These are phyloP conservation scores for Metschnikowia sp. DNA, from an alignment of 805 yeast genomes.

Conservation along the genomic window DNA sequence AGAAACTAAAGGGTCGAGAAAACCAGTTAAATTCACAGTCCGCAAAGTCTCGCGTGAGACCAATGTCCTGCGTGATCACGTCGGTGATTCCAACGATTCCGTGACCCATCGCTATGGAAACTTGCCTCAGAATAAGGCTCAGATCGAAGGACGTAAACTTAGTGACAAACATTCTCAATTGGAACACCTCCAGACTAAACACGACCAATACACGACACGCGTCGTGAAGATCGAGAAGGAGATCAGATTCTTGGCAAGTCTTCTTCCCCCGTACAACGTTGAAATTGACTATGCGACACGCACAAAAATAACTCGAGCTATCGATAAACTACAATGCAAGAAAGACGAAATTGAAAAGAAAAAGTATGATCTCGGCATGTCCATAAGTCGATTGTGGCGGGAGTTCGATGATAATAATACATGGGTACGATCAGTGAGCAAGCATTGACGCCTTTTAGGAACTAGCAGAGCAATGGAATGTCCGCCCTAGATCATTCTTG, in stretches of 20 bases:
- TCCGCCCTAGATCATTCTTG: no score
- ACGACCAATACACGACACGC: constrained; percentile 29
- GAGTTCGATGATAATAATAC: constrained; percentile 40
- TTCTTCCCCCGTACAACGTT: constrained; percentile 43
- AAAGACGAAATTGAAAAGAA: constrained; percentile 41
- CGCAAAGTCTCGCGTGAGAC: constrained; percentile 19
- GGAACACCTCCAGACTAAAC: constrained; percentile 27
- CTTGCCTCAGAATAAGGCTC: constrained; percentile 16
- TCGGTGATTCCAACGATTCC: neutral
- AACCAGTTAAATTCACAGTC: constrained; percentile 21
- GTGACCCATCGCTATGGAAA: constrained; percentile 17
- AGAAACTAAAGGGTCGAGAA: constrained; percentile 4
- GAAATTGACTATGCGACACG: constrained; percentile 42
- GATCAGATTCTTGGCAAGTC: constrained; percentile 32
- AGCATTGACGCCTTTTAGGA: constrained; percentile 8
- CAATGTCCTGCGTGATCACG: neutral
- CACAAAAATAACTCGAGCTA: constrained; percentile 37
- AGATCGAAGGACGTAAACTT: constrained; percentile 9
- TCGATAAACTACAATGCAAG: constrained; percentile 36
- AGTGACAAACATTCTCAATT: constrained; percentile 13
- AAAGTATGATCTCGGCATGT: constrained; percentile 39
- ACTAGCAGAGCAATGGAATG: neutral
- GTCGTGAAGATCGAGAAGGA: constrained; percentile 41
- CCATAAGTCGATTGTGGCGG: constrained; percentile 43
- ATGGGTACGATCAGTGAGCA: constrained; percentile 36